Evolutionary conservation across 768 basidiomycete genomes (phyloP), one percentile per base, ranked within the genome.

Genomic region (Obba rivulosa): DNA sequence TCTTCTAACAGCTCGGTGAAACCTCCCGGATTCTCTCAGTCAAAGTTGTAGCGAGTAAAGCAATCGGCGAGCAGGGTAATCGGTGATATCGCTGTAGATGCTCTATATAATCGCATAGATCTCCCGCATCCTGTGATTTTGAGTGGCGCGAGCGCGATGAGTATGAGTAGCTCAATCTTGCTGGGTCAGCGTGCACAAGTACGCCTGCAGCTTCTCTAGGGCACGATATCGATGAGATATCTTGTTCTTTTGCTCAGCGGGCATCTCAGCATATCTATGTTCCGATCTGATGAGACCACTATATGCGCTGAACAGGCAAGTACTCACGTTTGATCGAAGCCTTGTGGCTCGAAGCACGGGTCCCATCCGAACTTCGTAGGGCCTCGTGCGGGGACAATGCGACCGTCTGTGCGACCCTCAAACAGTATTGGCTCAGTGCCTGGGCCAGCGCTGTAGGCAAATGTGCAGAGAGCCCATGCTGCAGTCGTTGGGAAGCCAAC

Each of bases 401-500:
- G 75, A 2, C 95, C 95, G 21, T 91, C 81, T 1, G 93, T 96
- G 10, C 79, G 74, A 0, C 95, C 95, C 60, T 96, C 94, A 48
- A 89, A 89, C 8, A 89, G 65, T 41, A 93, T 70, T 0, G 92
- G 90, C 49, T 91, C 84, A 2, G 77, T 66, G 4, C 78, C 80
- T 69, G 93, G 92, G 0, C 92, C 92, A 0, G 84, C 72, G 34
- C 86, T 87, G 63, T 96, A 98, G 5, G 94, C 95, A 57, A 98
- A 98, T 2, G 96, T 98, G 68, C 95, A 98, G 7, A 97, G 72
- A 0, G 95, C 94, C 59, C 85, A 87, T 0, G 96, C 96, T 11
- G 75, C 79, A 49, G 78, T 87, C 1, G 81, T 86, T 0, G 76
- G 69, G 61, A 97, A 97, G 10, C 81, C 81, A 8, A 68, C 76